phyloP scores from a whole-genome alignment of 179 eudicot species.

The Silene coronaria region DNA sequence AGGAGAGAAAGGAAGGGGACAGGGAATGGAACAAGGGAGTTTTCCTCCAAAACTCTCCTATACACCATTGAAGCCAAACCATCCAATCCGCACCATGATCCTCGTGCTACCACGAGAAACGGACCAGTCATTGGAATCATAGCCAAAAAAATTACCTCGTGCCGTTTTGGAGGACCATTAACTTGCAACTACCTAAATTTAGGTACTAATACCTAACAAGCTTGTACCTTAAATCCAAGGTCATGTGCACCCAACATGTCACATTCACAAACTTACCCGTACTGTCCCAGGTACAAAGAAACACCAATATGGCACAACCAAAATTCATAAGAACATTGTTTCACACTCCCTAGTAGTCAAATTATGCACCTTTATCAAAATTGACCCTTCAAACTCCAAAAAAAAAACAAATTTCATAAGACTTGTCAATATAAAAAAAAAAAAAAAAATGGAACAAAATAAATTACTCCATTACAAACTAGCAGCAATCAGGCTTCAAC shows the following conservation, averaged over 20 bases:
- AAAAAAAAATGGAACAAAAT: too few relatives aligned
- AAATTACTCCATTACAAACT: background rate
- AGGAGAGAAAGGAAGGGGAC: too few relatives aligned
- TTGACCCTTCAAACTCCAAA: background rate
- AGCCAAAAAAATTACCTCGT: background rate
- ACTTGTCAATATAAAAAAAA: too few relatives aligned
- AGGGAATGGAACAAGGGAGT: too few relatives aligned
- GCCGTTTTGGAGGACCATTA: background rate
- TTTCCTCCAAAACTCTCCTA: too few relatives aligned
- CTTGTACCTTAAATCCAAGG: background rate
- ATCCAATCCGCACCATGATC: background rate
- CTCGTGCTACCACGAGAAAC: background rate
- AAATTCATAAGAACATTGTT: background rate
- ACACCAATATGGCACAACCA: conserved; percentile 1
- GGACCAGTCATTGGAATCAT: conserved; percentile 5
- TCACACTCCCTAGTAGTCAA: background rate
- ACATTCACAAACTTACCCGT: background rate
- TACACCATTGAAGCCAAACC: too few relatives aligned
- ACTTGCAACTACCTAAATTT: background rate
- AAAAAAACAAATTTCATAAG: too few relatives aligned
- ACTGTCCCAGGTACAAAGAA: background rate
- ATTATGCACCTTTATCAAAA: background rate
- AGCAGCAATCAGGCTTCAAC: background rate
- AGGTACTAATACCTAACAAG: background rate
- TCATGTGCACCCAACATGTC: background rate